Percentiles rank a stretch among this genome's conserved stretches.
Evolutionary conservation across 495 filamentous ascomycete genomes (phyloP).

Genomic region (Parachaetomium inaequale): DNA sequence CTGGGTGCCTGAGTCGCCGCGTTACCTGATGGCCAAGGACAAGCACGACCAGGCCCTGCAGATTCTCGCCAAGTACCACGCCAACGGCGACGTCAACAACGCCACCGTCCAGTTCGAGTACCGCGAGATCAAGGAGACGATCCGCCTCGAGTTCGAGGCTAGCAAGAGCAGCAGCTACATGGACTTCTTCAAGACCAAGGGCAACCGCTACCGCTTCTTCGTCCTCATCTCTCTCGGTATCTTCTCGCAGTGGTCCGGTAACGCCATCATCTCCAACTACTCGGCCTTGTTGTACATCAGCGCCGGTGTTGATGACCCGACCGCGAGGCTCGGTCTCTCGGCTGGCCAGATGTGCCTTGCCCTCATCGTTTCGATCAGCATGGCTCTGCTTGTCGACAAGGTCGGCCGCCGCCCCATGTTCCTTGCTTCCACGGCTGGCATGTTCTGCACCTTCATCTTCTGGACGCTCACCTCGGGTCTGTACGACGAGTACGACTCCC

Average conservation of each 20-base stretch:
- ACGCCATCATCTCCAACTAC: constrained; percentile 65
- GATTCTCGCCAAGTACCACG: constrained; percentile 57
- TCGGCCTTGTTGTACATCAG: constrained; percentile 53
- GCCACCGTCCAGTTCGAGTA: constrained; percentile 59
- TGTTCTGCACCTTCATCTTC: constrained; percentile 56
- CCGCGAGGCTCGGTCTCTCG: constrained; percentile 50
- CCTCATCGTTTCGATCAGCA: constrained; percentile 51
- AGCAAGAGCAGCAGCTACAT: too few relatives aligned
- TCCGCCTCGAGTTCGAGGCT: constrained; percentile 51
- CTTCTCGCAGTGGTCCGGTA: constrained; percentile 68
- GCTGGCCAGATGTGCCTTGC: constrained; percentile 51
- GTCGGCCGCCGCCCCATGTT: constrained; percentile 58
- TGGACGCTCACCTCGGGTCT: constrained; percentile 48
- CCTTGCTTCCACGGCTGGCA: constrained; percentile 55
- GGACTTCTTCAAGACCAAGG: constrained; percentile 62
- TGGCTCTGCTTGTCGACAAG: constrained; percentile 59
- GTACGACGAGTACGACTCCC: constrained; percentile 36
- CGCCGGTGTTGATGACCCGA: constrained; percentile 53
- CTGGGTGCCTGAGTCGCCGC: constrained; percentile 58
- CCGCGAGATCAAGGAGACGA: constrained; percentile 57
- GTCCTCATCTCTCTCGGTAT: constrained; percentile 58
- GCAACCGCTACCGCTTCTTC: constrained; percentile 61
- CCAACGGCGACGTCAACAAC: constrained; percentile 53
- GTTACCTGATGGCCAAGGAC: constrained; percentile 64
- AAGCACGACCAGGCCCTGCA: constrained; percentile 58